Evolutionary conservation across 2,329 filamentous ascomycete species (phyloP).

Genomic region (Trichophyton benhamiae): DNA sequence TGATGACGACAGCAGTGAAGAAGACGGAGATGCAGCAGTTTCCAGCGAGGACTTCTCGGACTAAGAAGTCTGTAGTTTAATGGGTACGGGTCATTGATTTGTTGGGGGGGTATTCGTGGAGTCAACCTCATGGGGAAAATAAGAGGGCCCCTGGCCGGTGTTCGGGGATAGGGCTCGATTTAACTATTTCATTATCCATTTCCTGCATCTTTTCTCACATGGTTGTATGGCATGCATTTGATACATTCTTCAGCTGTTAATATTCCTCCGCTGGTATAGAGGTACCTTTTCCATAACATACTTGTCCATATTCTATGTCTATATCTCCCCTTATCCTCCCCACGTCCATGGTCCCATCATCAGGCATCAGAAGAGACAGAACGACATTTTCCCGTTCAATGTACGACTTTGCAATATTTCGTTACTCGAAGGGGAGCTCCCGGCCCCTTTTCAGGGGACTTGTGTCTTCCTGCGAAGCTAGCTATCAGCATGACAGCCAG

Average conservation of each 20-base stretch:
- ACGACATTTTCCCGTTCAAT: not conserved
- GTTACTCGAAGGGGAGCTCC: not conserved
- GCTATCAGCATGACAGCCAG: not conserved
- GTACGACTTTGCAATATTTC: not conserved
- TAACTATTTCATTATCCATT: not conserved
- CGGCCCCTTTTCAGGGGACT: not conserved
- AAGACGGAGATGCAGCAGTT: constrained; percentile 17
- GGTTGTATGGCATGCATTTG: not conserved
- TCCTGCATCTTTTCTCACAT: not conserved
- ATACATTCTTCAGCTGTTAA: not conserved
- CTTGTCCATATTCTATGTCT: not conserved
- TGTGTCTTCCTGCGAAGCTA: not conserved
- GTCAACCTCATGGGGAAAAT: not conserved
- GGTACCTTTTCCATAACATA: no score
- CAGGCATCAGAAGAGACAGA: not conserved
- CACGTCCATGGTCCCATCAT: not conserved
- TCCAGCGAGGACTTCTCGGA: constrained; percentile 30
- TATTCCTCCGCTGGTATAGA: not conserved
- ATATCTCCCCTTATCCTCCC: not conserved
- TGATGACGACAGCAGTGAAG: constrained; percentile 26
- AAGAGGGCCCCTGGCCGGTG: not conserved
- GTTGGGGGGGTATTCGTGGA: not conserved
- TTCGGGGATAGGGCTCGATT: not conserved
- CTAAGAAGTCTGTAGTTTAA: not conserved
- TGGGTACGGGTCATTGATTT: not conserved